Base-by-base conservation (phyloP, 768 basidiomycete species). In the Lentinula aciculospora region DNA sequence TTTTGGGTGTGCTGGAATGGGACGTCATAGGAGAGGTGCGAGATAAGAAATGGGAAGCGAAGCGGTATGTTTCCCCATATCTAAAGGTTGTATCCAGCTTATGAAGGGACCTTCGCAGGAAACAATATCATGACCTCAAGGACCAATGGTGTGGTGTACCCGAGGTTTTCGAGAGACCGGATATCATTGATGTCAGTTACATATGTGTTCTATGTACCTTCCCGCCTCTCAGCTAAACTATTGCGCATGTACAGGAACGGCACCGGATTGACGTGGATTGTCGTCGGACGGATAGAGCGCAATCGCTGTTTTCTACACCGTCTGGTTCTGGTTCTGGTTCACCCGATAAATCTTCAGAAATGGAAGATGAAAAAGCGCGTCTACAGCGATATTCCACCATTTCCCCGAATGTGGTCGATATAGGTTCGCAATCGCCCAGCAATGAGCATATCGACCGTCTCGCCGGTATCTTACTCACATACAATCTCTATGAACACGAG, bases 221-320 rank as follows among this genome's bases (percentile, higher is more conserved):
- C 31, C 29, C 32, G n/a, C 56, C 56, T 45, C 13, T 54, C 53
- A 58, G 57, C 21, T 58, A 9, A 23, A 37, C n/a, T 17, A 2
- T 36, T 23, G 9, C 29, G 17, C 23, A 51, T 28, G n/a, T 36
- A 28, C 57, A 87, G 86, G 92, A 94, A 68, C 84, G 90, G n/a
- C 92, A 94, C 71, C 84, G 92, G 25, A 93, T 94, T 64, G 92
- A 98, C 66, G 97, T 99, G 57, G 97, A 98, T 67, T 98, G 97
- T 65, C 86, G 95, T 58, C 82, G 97, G 27, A 99, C 97, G 21
- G 97, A 99, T 70, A 81, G 97, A 36, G 88, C 81, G n/a, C 96
- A 98, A 63, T 86, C 92, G 4, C 78, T 98, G 56, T 98, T 97
- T 65, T 82, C 87, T 2, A 76, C 69, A 23, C 64, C 62, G 5